Evolutionary conservation across 2,329 filamentous ascomycete species (phyloP), one percentile per base, ranked within the genome.

Genomic region (Fusarium sp.): DNA sequence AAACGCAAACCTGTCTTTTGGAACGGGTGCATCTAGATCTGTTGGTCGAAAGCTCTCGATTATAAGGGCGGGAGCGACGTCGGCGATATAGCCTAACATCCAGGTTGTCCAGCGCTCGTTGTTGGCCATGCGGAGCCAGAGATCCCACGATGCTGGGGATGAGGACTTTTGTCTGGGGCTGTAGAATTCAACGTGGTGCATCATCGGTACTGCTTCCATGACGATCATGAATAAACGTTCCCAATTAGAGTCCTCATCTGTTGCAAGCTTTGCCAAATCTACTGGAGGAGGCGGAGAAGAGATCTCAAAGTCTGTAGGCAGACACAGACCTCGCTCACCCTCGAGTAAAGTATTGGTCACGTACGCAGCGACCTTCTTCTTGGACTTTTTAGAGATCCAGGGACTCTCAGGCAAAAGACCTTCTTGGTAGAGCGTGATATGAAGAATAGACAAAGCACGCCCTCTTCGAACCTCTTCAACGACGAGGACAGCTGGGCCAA

Each of bases 61-160:
- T 23, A 91, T 82, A 74, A 89, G 86, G 4, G 90, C 90, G 67
- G 90, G 92, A 74, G 88, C 87, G 6, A 67, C 43, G 75, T 95
- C 92, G 18, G 83, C 82, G 9, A 93, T 80, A 70, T 87, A 93
- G 0, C 87, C 90, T 3, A 94, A 79, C 2, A 84, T 82, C 5
- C 84, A 83, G 68, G 91, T 85, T 2, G 86, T 92, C 80, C 91
- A 92, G 36, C 79, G 83, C 60, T 86, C 85, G 2, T 84, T 84
- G 15, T 86, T 87, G 2, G 81, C 77, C 54, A 91, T 84, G 25
- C 87, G 84, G 5, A 91, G 79, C 91, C 91, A 94, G 75, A 75
- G 47, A 53, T 78, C 76, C 45, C 71, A 66, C 1, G 60, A 59
- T 1, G 70, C 67, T 6, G 58, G 47, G 3, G 11, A 35, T 49